Evolutionary conservation across 441 rosid species (phyloP).

Genomic region (Dalechampia spathulata): DNA sequence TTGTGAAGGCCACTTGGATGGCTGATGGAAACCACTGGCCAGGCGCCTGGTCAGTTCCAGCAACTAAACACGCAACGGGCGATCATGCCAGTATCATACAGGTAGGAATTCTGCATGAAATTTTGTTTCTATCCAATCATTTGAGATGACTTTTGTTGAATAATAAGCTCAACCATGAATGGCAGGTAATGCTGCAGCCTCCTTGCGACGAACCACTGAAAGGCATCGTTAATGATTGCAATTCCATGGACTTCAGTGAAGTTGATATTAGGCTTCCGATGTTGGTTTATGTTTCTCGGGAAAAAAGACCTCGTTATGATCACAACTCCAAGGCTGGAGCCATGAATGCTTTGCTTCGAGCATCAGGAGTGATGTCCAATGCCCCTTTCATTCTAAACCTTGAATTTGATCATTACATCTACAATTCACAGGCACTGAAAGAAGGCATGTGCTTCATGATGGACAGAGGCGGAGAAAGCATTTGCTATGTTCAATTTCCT

Average conservation of each 20-base stretch:
- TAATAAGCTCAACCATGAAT: background rate
- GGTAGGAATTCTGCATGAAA: conserved; percentile 26
- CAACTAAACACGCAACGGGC: conserved; percentile 59
- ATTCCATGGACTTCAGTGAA: conserved; percentile 51
- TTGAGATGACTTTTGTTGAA: too few species aligned
- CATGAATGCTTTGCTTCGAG: conserved; percentile 80
- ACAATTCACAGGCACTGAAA: conserved; percentile 66
- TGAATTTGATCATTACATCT: conserved; percentile 82
- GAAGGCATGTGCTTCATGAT: conserved; percentile 98
- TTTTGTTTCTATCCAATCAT: too few species aligned
- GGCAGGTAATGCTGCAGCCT: conserved; percentile 69
- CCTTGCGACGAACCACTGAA: conserved; percentile 60
- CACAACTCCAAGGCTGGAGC: conserved; percentile 94
- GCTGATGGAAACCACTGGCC: conserved; percentile 95
- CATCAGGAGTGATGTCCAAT: conserved; percentile 86
- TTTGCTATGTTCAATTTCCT: conserved; percentile 82
- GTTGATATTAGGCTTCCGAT: conserved; percentile 68
- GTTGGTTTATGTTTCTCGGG: conserved; percentile 76
- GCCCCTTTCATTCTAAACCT: conserved; percentile 85
- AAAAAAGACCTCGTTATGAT: conserved; percentile 77
- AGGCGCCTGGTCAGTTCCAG: conserved; percentile 72
- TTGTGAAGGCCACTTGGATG: conserved; percentile 88
- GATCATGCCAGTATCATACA: conserved; percentile 88
- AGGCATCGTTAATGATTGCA: conserved; percentile 47
- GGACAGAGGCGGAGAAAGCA: conserved; percentile 73